These are phyloP conservation scores for Entomortierella parvispora DNA, from an alignment of 192 early-diverging fungal genomes.

Conservation along the genomic window DNA sequence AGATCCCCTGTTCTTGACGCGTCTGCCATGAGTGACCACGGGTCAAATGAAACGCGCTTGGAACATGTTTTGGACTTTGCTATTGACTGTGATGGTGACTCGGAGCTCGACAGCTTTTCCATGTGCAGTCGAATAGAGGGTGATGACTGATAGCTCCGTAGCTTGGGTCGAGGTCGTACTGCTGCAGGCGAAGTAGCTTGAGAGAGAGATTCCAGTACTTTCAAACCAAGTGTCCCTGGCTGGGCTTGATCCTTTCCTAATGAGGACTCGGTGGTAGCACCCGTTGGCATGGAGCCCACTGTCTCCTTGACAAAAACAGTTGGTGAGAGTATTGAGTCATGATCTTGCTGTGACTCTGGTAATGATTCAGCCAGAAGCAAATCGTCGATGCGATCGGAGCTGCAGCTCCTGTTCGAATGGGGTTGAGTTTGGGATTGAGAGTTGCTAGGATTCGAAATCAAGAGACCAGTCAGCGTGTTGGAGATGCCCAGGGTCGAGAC, in stretches of 20 bases:
- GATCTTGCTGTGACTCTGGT: constrained; percentile 4
- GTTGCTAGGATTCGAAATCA: constrained; percentile 12
- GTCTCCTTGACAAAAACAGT: constrained; percentile 12
- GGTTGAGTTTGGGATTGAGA: not conserved
- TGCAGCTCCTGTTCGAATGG: not conserved
- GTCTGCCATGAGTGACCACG: constrained; percentile 44
- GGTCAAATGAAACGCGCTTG: constrained; percentile 41
- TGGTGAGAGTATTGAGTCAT: constrained; percentile 28
- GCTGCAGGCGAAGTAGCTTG: constrained; percentile 1
- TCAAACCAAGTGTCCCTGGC: not conserved
- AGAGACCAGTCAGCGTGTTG: constrained; percentile 14
- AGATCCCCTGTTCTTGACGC: constrained; percentile 45
- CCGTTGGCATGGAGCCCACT: not conserved
- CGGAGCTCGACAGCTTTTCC: not conserved
- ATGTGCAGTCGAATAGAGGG: constrained; percentile 32
- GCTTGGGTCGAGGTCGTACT: constrained; percentile 26
- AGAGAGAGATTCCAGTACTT: not conserved
- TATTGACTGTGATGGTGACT: not conserved
- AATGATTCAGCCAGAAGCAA: constrained; percentile 17
- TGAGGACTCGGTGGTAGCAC: too few relatives aligned
- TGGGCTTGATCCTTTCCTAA: not conserved
- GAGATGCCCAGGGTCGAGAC: constrained; percentile 12
- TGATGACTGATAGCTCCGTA: constrained; percentile 51
- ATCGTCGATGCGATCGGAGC: constrained; percentile 7
- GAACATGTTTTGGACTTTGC: constrained; percentile 8